Percentiles rank a stretch among this genome's conserved stretches.
phyloP scores from a whole-genome alignment of 2,329 filamentous ascomycete species.

The Shiraia sp. region DNA sequence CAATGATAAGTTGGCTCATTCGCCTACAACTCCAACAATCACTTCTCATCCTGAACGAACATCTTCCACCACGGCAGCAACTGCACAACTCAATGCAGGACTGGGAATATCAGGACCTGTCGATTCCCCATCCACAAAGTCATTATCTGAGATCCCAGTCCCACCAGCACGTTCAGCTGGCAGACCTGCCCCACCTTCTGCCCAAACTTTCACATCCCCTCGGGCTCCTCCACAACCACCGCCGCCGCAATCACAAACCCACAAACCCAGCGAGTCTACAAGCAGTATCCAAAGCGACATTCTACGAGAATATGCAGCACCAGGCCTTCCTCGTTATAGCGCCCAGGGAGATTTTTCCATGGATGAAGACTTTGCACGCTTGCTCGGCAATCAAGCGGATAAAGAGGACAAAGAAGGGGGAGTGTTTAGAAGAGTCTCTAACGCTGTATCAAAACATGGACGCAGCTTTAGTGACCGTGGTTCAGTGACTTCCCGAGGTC shows the following conservation, averaged over 20 bases:
- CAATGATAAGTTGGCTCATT: constrained; percentile 61
- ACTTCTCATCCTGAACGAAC: constrained; percentile 44
- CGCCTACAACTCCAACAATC: constrained; percentile 48
- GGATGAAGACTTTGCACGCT: constrained; percentile 94
- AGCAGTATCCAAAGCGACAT: constrained; percentile 50
- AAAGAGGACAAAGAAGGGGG: constrained; percentile 44
- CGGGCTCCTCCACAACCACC: constrained; percentile 51
- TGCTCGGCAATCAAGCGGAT: constrained; percentile 73
- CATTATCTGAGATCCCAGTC: constrained; percentile 48
- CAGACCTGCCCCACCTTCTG: constrained; percentile 46
- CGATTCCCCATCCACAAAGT: constrained; percentile 48
- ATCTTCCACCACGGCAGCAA: constrained; percentile 35
- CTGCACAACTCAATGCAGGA: constrained; percentile 45
- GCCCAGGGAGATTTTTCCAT: constrained; percentile 85
- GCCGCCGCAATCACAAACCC: constrained; percentile 36
- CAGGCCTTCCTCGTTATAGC: constrained; percentile 58
- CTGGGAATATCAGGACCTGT: constrained; percentile 48
- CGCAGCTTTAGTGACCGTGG: constrained; percentile 76
- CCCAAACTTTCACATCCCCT: constrained; percentile 51
- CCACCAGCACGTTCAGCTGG: constrained; percentile 53
- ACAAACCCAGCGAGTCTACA: constrained; percentile 50
- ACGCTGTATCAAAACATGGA: constrained; percentile 83
- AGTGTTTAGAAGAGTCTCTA: constrained; percentile 85
- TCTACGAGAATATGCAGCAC: constrained; percentile 34
- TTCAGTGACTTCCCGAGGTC: constrained; percentile 37